phyloP scores from a whole-genome alignment of 2,329 filamentous ascomycete species.

The Pseudogymnoascus sp. region DNA sequence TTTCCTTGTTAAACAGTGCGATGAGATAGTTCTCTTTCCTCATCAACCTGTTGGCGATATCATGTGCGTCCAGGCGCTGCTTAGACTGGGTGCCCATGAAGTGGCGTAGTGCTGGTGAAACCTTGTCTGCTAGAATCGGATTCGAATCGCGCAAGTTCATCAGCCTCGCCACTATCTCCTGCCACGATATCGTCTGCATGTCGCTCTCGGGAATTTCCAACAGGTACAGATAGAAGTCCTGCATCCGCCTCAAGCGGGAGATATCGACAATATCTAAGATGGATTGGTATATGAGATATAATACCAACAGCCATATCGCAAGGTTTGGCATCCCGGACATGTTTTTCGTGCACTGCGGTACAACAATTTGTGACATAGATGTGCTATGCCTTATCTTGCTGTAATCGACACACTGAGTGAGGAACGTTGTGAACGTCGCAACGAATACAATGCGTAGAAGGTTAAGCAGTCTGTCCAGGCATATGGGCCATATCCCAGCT shows the following conservation, averaged over 20 bases:
- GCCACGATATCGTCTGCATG: constrained; percentile 68
- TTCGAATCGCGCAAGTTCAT: constrained; percentile 65
- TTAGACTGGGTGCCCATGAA: constrained; percentile 77
- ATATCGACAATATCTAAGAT: constrained; percentile 50
- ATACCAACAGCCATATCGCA: constrained; percentile 50
- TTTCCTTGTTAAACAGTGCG: constrained; percentile 93
- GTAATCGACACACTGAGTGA: constrained; percentile 62
- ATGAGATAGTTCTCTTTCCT: constrained; percentile 95
- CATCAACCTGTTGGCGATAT: constrained; percentile 96
- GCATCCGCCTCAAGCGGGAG: constrained; percentile 52
- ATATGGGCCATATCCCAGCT: constrained; percentile 61
- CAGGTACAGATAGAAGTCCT: constrained; percentile 61
- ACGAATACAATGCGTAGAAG: constrained; percentile 58
- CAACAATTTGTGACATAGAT: constrained; percentile 38
- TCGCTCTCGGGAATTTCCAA: constrained; percentile 60
- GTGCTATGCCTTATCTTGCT: constrained; percentile 48
- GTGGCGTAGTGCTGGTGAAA: constrained; percentile 49
- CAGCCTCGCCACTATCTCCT: constrained; percentile 58
- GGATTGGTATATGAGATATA: constrained; percentile 55
- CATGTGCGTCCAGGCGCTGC: constrained; percentile 88
- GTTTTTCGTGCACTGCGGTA: constrained; percentile 47
- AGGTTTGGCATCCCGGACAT: constrained; percentile 32
- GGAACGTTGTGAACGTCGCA: constrained; percentile 58
- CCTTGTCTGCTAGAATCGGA: constrained; percentile 52
- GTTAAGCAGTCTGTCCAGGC: constrained; percentile 47